Evolutionary conservation across 192 early-diverging fungal species (phyloP), one percentile per base, ranked within the genome.

Genomic region (Ramicandelaber brevisporus): DNA sequence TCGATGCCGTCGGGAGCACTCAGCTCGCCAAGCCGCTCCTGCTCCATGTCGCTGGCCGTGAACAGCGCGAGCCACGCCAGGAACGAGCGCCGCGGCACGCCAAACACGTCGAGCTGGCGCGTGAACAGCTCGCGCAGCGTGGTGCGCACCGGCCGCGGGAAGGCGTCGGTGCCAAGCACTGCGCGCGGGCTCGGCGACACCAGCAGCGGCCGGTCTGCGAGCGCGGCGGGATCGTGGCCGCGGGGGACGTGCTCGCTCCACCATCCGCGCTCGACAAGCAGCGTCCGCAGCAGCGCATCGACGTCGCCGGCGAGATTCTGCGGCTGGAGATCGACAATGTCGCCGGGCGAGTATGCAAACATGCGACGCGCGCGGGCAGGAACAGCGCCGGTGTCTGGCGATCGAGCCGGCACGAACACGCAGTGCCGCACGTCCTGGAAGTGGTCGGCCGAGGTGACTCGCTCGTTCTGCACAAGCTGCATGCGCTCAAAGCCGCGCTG

Each of bases 341-440:
- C 86, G 6, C 86, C 88, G 5, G 88, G 68, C 9, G 46, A 21
- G 36, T 40, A 55, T 11, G 2, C 14, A 6, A 46, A 27, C 12
- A 7, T 15, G 2, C 9, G 9, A 25, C 26, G 28, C 11, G 31
- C 24, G 8, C n/a, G n/a, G n/a, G n/a, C n/a, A n/a, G n/a, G n/a
- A n/a, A n/a, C n/a, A n/a, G n/a, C n/a, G n/a, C n/a, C n/a, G n/a
- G n/a, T n/a, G n/a, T n/a, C n/a, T n/a, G n/a, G n/a, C n/a, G n/a
- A n/a, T n/a, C 42, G 41, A 9, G 42, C 44, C 5, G 63, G 38
- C 14, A 36, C 30, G n/a, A 90, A 59, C 20, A 52, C 63, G 4
- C 93, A 36, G 37, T 76, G 78, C 11, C 82, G 59, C n/a, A 97
- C 79, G 46, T 93, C 86, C 50, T 93, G 87, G 44, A 82, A 86